Evolutionary conservation across 306 rosid genomes (phyloP).

Genomic region (Vigna unguiculata): DNA sequence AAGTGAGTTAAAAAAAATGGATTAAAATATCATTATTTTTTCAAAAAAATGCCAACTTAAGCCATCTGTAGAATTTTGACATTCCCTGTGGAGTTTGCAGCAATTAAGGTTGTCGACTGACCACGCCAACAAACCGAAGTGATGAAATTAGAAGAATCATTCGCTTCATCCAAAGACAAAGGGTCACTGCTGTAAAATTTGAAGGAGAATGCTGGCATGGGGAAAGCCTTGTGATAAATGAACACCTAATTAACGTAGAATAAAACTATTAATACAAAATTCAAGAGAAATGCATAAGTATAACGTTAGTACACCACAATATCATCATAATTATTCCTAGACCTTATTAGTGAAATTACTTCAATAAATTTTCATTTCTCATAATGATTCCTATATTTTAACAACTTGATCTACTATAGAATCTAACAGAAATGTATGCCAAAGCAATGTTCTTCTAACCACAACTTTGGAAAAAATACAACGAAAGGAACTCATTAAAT

Average conservation of each 20-base stretch:
- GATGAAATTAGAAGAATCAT: conserved; percentile 70
- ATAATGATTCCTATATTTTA: not conserved
- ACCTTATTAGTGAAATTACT: too few species aligned
- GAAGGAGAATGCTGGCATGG: conserved; percentile 85
- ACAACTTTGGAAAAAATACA: not conserved
- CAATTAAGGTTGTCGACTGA: conserved; percentile 74
- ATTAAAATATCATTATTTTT: too few species aligned
- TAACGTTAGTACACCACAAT: not conserved
- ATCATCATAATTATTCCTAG: not conserved
- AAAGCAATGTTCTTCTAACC: not conserved
- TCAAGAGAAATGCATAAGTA: not conserved
- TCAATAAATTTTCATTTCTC: not conserved
- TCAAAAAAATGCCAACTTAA: conserved; percentile 39
- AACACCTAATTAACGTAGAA: conserved; percentile 64
- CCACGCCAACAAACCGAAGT: conserved; percentile 90
- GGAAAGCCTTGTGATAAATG: conserved; percentile 85
- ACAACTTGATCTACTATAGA: not conserved
- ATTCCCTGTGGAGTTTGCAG: conserved; percentile 87
- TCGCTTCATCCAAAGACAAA: conserved; percentile 62
- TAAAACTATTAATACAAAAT: conserved; percentile 21
- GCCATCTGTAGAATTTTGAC: conserved; percentile 87
- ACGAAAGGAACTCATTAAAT: not conserved
- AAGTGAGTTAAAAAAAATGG: too few species aligned
- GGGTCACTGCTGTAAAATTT: conserved; percentile 68
- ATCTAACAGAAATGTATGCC: not conserved